phyloP scores from a whole-genome alignment of 129 eudicot species.

The Sambucus nigra region DNA sequence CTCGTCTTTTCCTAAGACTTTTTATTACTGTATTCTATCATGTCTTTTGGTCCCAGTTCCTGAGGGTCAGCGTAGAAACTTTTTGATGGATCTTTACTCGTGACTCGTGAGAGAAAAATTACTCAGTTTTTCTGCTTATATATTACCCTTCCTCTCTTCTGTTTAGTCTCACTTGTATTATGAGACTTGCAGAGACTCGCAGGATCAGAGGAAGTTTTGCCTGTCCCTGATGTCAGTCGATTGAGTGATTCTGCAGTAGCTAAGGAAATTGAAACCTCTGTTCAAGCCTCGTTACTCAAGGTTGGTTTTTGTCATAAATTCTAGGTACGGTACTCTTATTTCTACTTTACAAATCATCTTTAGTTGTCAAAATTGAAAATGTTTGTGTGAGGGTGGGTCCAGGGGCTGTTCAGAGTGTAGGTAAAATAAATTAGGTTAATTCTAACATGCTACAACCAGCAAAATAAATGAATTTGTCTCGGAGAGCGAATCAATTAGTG shows the following conservation, averaged over 20 bases:
- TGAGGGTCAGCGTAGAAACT: no score
- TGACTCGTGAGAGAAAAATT: no score
- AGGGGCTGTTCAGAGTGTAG: neutral
- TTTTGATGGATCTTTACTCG: no score
- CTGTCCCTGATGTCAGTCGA: slow-evolving; percentile 48
- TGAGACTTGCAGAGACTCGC: slow-evolving; percentile 63
- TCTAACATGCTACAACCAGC: neutral
- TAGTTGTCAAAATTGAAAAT: no score
- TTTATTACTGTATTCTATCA: no score
- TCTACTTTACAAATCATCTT: neutral
- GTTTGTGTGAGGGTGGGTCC: no score
- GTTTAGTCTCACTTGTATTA: neutral
- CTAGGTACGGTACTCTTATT: neutral
- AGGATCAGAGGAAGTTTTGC: slow-evolving; percentile 75
- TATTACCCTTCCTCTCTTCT: slow-evolving; percentile 2
- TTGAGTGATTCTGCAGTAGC: slow-evolving; percentile 31
- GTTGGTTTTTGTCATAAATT: slow-evolving; percentile 20
- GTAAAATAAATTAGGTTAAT: neutral
- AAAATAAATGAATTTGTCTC: no score
- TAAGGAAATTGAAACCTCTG: slow-evolving; percentile 43
- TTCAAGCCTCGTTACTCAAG: slow-evolving; percentile 59
- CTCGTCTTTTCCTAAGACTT: no score
- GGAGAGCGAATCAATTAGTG: neutral
- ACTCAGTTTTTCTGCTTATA: neutral
- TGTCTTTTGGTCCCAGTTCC: no score